These are phyloP conservation scores for Mycena alexandri DNA, from an alignment of 768 basidiomycete genomes.

Conservation along the genomic window DNA sequence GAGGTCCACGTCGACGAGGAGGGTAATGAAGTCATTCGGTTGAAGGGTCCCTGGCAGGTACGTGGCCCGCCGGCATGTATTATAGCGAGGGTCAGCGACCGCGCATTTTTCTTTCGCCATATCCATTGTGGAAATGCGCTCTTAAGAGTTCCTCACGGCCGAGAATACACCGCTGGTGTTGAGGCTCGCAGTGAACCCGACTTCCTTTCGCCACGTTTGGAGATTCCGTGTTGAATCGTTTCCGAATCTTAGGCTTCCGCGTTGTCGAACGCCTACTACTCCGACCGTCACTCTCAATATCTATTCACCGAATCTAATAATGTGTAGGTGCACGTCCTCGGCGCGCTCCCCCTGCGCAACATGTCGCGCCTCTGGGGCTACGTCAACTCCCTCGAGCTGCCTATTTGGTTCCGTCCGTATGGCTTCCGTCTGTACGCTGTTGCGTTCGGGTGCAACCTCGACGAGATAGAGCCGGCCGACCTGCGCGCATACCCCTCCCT, in stretches of 20 bases:
- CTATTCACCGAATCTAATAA: too few species aligned
- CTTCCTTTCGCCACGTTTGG: too few species aligned
- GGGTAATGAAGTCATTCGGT: constrained; percentile 82
- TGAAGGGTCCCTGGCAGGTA: constrained; percentile 96
- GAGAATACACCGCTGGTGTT: too few species aligned
- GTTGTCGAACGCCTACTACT: too few species aligned
- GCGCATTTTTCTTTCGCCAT: too few species aligned
- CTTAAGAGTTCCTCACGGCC: too few species aligned
- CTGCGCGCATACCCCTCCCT: constrained; percentile 84
- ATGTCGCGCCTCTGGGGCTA: constrained; percentile 99
- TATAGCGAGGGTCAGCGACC: too few species aligned
- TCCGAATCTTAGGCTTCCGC: too few species aligned
- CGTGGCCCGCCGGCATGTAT: constrained; percentile 41
- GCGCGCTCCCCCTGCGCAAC: constrained; percentile 93
- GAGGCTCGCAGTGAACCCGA: too few species aligned
- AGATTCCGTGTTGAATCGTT: too few species aligned
- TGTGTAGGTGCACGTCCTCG: constrained; percentile 93
- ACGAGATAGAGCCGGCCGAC: constrained; percentile 87
- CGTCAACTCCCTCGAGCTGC: constrained; percentile 92
- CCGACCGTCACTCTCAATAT: too few species aligned
- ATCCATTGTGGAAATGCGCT: too few species aligned
- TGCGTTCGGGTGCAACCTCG: constrained; percentile 94
- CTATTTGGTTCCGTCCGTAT: constrained; percentile 94
- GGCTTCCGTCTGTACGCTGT: constrained; percentile 88
- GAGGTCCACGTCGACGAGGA: constrained; percentile 87